Conservation (phyloP, 768 basidiomycete species). For the Leucocoprinus leucothites region DNA sequence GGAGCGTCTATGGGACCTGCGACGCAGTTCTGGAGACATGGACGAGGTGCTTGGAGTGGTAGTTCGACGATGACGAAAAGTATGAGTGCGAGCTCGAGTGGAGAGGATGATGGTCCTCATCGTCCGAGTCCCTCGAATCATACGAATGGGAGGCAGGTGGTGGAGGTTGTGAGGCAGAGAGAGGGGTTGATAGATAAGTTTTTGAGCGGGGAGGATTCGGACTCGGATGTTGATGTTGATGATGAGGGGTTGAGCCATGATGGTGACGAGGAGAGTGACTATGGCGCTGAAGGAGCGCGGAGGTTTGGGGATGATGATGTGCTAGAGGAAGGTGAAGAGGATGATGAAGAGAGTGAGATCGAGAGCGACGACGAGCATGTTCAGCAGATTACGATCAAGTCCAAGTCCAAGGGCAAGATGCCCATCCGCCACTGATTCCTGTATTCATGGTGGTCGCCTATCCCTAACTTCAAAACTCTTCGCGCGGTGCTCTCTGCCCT, state of each 20-base stretch:
- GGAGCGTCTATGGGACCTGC: conserved; percentile 9
- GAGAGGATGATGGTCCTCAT: background rate
- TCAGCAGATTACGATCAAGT: conserved; percentile 5
- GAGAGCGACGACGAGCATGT: conserved; percentile 1
- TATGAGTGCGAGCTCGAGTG: background rate
- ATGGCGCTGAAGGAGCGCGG: conserved; percentile 6
- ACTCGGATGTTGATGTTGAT: background rate
- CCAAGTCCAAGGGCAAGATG: background rate
- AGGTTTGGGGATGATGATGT: conserved; percentile 2
- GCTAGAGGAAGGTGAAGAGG: conserved; percentile 18
- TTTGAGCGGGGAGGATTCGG: conserved; percentile 7
- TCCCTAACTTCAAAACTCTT: too few species aligned
- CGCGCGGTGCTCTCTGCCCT: too few species aligned
- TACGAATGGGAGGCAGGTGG: background rate
- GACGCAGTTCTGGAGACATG: conserved; percentile 9
- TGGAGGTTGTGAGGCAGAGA: background rate
- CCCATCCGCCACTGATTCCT: background rate
- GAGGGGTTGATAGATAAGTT: conserved; percentile 11
- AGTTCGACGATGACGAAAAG: background rate
- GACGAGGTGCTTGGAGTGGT: background rate
- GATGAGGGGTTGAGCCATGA: background rate
- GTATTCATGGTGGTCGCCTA: too few species aligned
- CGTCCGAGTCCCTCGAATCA: background rate
- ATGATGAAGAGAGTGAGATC: conserved; percentile 20
- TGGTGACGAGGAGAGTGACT: background rate